phyloP scores from a whole-genome alignment of 306 rosid species.

The Cercis canadensis region DNA sequence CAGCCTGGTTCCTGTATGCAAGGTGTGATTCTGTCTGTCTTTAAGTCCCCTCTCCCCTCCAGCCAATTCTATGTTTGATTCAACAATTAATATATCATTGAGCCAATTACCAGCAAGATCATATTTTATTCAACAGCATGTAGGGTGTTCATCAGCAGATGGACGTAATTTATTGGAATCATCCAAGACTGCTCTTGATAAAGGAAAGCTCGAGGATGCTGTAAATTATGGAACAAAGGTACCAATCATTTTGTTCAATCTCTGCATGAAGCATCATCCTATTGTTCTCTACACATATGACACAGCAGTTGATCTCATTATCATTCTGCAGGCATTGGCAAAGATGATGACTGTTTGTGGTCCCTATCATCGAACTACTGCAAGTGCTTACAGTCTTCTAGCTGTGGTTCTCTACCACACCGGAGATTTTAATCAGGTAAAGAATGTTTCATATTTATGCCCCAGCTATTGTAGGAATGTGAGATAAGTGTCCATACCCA shows the following conservation, averaged over 20 bases:
- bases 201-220: constrained; percentile 98
- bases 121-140: constrained; percentile 64
- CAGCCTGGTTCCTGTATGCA: constrained; percentile 89
- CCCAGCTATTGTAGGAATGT: constrained; percentile 27
- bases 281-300: constrained; percentile 7
- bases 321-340: constrained; percentile 72
- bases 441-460: constrained; percentile 13
- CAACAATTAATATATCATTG: constrained; percentile 17
- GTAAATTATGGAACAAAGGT: constrained; percentile 95
- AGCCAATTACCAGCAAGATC: constrained; percentile 6
- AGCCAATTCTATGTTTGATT: constrained; percentile 24
- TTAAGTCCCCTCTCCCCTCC: not conserved
- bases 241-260: constrained; percentile 25
- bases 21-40: constrained; percentile 57
- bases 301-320: constrained; percentile 26
- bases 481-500: not conserved
- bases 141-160: constrained; percentile 83
- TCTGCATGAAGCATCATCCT: constrained; percentile 9
- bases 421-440: constrained; percentile 96
- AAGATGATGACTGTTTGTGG: constrained; percentile 96
- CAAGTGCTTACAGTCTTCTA: constrained; percentile 94
- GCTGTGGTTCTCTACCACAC: constrained; percentile 99
- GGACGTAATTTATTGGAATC: constrained; percentile 93
- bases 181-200: constrained; percentile 93
- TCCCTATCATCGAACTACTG: constrained; percentile 93